Percentiles rank a stretch among this genome's conserved stretches.
Evolutionary conservation across 257 asterid genomes (phyloP).

Genomic region (Gentiana straminea): DNA sequence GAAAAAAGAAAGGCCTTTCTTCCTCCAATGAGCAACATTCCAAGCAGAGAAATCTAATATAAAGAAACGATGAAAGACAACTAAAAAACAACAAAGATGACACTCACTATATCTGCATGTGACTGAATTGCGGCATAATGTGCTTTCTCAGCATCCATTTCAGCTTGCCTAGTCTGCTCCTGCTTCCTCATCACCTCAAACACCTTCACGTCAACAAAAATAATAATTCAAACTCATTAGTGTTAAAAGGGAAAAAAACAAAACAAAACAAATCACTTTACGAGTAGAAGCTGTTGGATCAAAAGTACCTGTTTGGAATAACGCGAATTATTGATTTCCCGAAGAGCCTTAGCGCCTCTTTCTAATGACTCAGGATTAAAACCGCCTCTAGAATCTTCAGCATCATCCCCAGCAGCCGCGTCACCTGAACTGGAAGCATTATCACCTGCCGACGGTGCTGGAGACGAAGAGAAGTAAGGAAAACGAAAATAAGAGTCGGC

Average conservation of each 20-base stretch:
- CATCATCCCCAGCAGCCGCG: slow-evolving; percentile 27
- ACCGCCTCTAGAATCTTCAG: slow-evolving; percentile 55
- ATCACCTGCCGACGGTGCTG: slow-evolving; percentile 20
- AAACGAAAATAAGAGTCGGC: slow-evolving; percentile 49
- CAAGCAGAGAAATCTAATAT: too few relatives aligned
- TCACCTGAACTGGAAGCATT: slow-evolving; percentile 32
- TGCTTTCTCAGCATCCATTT: slow-evolving; percentile 75
- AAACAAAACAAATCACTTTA: background rate
- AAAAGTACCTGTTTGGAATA: slow-evolving; percentile 38
- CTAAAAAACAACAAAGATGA: background rate
- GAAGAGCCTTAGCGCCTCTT: slow-evolving; percentile 76
- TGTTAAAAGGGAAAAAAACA: background rate
- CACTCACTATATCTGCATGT: slow-evolving; percentile 70
- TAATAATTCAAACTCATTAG: background rate
- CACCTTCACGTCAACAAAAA: slow-evolving; percentile 31
- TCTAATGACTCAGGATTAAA: slow-evolving; percentile 73
- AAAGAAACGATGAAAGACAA: background rate
- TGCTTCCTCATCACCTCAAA: slow-evolving; percentile 87
- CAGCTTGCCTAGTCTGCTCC: slow-evolving; percentile 64
- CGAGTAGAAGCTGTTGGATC: background rate
- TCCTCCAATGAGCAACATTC: too few relatives aligned
- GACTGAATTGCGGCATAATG: slow-evolving; percentile 68
- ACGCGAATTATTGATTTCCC: slow-evolving; percentile 66
- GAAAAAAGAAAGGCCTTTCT: too few relatives aligned
- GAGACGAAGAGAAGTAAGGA: slow-evolving; percentile 32